Percentiles rank a stretch among this genome's conserved stretches.
Conservation (phyloP, 768 basidiomycete genomes). For the Naganishia antarctica region DNA sequence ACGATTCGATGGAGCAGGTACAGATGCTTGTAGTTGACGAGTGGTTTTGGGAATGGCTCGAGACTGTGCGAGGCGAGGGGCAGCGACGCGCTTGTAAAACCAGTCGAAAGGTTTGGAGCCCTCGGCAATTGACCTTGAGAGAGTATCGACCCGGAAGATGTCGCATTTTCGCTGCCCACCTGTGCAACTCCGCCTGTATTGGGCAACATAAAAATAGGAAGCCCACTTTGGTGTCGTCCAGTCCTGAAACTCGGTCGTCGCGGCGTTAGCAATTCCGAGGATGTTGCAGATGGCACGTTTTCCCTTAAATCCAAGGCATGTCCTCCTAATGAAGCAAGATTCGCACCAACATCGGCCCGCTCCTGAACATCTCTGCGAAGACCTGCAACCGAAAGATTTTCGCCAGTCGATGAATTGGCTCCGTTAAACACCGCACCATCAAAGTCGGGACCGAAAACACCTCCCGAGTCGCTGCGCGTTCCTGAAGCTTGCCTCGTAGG, state of each 20-base stretch:
- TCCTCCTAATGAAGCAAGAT: not conserved
- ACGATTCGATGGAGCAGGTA: slow-evolving; percentile 37
- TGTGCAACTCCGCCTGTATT: not conserved
- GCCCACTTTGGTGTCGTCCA: slow-evolving; percentile 16
- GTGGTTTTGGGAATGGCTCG: slow-evolving; percentile 35
- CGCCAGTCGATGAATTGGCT: not conserved
- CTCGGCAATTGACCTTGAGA: not conserved
- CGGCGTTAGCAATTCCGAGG: no score
- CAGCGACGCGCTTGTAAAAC: slow-evolving; percentile 4
- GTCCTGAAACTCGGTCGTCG: slow-evolving; percentile 25
- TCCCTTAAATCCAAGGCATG: not conserved
- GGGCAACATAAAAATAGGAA: slow-evolving; percentile 26
- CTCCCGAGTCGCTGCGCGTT: not conserved
- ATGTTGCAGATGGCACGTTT: no score
- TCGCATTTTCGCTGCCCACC: not conserved
- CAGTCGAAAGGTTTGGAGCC: not conserved
- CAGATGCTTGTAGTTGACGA: slow-evolving; percentile 44
- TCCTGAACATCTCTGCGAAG: slow-evolving; percentile 21
- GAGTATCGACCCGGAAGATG: not conserved
- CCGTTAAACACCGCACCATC: not conserved
- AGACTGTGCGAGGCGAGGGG: slow-evolving; percentile 35
- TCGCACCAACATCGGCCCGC: not conserved
- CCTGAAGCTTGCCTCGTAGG: not conserved
- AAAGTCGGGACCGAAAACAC: not conserved
- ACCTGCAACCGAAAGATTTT: not conserved